phyloP scores from a whole-genome alignment of 148 eudicot species.

The Camellia lanceoleosa region DNA sequence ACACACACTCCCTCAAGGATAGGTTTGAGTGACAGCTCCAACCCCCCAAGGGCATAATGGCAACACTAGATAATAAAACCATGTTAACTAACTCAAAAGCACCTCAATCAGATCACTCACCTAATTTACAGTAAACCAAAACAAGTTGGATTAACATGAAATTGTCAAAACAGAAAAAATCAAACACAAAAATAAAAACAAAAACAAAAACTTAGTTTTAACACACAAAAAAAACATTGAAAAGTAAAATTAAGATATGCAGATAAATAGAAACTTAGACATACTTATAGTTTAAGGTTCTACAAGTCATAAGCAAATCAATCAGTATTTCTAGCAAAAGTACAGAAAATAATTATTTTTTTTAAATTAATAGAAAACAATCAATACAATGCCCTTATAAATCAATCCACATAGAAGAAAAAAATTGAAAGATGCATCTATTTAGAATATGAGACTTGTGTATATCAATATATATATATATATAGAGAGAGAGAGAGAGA shows the following conservation, averaged over 20 bases:
- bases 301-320: background rate
- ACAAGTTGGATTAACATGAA: background rate
- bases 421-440: background rate
- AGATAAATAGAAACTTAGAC: constrained; percentile 4
- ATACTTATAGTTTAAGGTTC: background rate
- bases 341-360: background rate
- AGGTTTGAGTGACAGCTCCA: too few species aligned
- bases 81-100: background rate
- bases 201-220: constrained; percentile 15
- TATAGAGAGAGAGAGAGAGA: background rate
- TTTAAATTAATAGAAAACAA: background rate
- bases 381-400: background rate
- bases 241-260: background rate
- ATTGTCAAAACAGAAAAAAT: background rate
- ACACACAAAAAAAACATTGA: background rate
- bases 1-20: too few species aligned
- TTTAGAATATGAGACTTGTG: background rate
- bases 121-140: background rate
- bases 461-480: too few species aligned
- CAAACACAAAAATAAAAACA: background rate
- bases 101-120: too few species aligned
- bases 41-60: too few species aligned
- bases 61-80: too few species aligned
- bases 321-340: background rate
- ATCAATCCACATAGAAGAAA: background rate